phyloP scores from a whole-genome alignment of 2,329 filamentous ascomycete genomes.

The Fonsecaea erecta region DNA sequence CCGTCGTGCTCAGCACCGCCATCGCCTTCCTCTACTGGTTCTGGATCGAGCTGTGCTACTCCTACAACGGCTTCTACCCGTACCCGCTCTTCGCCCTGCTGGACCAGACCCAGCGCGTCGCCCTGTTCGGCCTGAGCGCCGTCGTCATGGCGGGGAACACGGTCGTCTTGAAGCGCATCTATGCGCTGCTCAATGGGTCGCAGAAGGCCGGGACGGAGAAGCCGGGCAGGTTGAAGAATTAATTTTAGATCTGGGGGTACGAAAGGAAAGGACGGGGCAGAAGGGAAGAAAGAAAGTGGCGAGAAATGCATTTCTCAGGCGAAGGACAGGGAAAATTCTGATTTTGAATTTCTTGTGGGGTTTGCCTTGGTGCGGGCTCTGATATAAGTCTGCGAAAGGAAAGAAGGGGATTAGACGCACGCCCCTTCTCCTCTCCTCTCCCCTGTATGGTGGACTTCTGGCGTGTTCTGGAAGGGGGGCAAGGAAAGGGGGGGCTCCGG shows the following conservation, averaged over 20 bases:
- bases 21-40: slow-evolving; percentile 67
- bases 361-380: not conserved
- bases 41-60: slow-evolving; percentile 66
- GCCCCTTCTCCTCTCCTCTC: too few relatives aligned
- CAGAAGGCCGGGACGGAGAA: slow-evolving; percentile 24
- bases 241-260: not conserved
- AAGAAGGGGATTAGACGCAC: too few relatives aligned
- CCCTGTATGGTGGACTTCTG: too few relatives aligned
- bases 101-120: slow-evolving; percentile 66
- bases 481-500: not conserved
- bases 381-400: not conserved
- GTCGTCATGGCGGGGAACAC: slow-evolving; percentile 74
- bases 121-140: slow-evolving; percentile 72
- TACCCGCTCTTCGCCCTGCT: slow-evolving; percentile 82
- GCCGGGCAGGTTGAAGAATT: slow-evolving; percentile 27
- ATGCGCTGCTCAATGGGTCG: slow-evolving; percentile 58
- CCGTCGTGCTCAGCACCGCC: slow-evolving; percentile 53
- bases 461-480: too few relatives aligned
- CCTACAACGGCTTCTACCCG: slow-evolving; percentile 67
- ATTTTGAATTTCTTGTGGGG: not conserved
- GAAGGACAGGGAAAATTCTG: too few relatives aligned
- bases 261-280: not conserved
- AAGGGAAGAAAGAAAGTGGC: not conserved
- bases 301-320: too few relatives aligned
- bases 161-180: slow-evolving; percentile 69